Evolutionary conservation across 768 basidiomycete genomes (phyloP).

Genomic region (Mycena indigotica): DNA sequence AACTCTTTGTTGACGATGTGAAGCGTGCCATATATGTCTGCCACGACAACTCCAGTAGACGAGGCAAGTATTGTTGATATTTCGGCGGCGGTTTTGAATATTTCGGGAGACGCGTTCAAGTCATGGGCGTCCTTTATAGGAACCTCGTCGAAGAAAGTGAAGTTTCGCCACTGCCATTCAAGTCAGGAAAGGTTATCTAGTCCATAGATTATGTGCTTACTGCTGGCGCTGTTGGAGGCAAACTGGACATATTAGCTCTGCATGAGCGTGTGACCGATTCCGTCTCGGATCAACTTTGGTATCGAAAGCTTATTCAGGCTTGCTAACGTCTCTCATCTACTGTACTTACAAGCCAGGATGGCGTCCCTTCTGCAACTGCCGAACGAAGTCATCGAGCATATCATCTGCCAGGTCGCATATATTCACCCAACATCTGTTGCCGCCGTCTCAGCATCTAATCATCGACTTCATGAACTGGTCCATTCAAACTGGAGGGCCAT

Average conservation of each 20-base stretch:
- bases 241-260: slow-evolving; percentile 28
- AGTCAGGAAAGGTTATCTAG: neutral
- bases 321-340: too few relatives aligned
- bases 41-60: slow-evolving; percentile 69
- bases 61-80: slow-evolving; percentile 71
- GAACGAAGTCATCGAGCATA: slow-evolving; percentile 42
- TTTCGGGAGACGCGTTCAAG: slow-evolving; percentile 69
- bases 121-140: slow-evolving; percentile 82
- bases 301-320: too few relatives aligned
- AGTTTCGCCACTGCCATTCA: slow-evolving; percentile 73
- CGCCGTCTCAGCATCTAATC: slow-evolving; percentile 39
- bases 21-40: slow-evolving; percentile 84
- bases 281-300: too few relatives aligned
- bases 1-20: slow-evolving; percentile 78
- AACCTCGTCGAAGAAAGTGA: slow-evolving; percentile 83
- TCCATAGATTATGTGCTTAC: slow-evolving; percentile 20
- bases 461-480: slow-evolving; percentile 37
- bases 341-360: too few relatives aligned
- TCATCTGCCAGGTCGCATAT: slow-evolving; percentile 30
- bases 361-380: slow-evolving; percentile 26
- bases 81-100: slow-evolving; percentile 77
- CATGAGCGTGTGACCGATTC: too few relatives aligned
- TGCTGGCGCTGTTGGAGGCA: slow-evolving; percentile 27
- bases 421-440: slow-evolving; percentile 24
- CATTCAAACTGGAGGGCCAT: slow-evolving; percentile 51